Evolutionary conservation across 371 early-diverging fungal species (phyloP).

Genomic region (Mucor plumbeus): DNA sequence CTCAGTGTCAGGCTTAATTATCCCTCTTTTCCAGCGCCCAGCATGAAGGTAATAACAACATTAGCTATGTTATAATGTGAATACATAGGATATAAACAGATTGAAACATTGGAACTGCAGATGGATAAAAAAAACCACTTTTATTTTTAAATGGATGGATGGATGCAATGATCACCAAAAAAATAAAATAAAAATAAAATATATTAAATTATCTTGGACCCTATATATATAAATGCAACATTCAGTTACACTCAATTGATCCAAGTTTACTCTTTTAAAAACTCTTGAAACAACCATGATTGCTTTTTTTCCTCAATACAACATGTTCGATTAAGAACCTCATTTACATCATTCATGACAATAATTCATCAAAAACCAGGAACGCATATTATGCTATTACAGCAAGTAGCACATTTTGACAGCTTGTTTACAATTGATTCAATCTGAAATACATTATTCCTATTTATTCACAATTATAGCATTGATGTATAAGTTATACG

Average conservation of each 20-base stretch:
- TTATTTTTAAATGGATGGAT: not conserved
- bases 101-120: not conserved
- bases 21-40: slow-evolving; percentile 19
- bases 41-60: slow-evolving; percentile 11
- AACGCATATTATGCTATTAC: not conserved
- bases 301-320: not conserved
- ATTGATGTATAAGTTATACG: not conserved
- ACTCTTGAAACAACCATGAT: not conserved
- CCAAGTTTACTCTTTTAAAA: not conserved
- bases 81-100: not conserved
- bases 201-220: not conserved
- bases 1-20: not conserved
- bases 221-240: not conserved
- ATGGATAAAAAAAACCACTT: no score
- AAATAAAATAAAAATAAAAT: no score
- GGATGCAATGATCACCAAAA: not conserved
- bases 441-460: not conserved
- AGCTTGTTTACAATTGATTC: not conserved
- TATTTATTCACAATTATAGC: not conserved
- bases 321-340: not conserved
- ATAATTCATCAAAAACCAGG: not conserved
- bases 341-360: not conserved
- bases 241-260: not conserved
- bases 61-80: not conserved
- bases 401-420: not conserved